These are phyloP conservation scores for Lodderomyces orthopsilosis DNA, from an alignment of 1,139 yeast genomes.

Conservation along the genomic window DNA sequence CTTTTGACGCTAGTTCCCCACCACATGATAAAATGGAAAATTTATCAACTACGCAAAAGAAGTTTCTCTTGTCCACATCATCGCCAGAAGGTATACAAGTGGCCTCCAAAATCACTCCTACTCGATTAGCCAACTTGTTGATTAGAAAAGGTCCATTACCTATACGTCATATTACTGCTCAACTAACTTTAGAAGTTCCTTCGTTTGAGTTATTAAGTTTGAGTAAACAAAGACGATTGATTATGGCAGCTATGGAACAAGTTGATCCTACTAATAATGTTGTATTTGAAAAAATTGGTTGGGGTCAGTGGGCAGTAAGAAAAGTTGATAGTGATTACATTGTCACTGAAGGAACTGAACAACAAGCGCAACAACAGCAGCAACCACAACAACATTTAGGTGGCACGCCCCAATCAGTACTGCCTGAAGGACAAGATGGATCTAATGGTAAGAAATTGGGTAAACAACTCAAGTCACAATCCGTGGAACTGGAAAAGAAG, in stretches of 20 bases:
- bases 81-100: conserved; percentile 89
- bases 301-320: conserved; percentile 97
- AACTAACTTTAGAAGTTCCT: conserved; percentile 69
- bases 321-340: conserved; percentile 50
- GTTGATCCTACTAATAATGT: conserved; percentile 56
- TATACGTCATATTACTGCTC: conserved; percentile 83
- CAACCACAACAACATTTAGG: not conserved
- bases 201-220: conserved; percentile 78
- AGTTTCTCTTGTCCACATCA: conserved; percentile 60
- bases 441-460: conserved; percentile 21
- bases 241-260: conserved; percentile 82
- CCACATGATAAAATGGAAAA: not conserved
- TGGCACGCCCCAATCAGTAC: not conserved
- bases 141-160: conserved; percentile 83
- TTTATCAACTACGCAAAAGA: conserved; percentile 12
- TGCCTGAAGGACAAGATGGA: conserved; percentile 2
- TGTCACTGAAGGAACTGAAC: conserved; percentile 43
- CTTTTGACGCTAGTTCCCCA: not conserved
- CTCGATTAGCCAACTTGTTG: conserved; percentile 67
- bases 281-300: conserved; percentile 88
- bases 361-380: conserved; percentile 5
- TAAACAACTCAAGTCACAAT: not conserved
- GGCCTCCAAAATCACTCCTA: conserved; percentile 82
- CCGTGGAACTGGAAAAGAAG: conserved; percentile 23
- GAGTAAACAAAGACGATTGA: conserved; percentile 85